A percentile compares a stretch with the other conserved stretches of the same genome.
These are phyloP conservation scores for Geranium rotundifolium DNA, from an alignment of 345 rosid species.

Conservation along the genomic window DNA sequence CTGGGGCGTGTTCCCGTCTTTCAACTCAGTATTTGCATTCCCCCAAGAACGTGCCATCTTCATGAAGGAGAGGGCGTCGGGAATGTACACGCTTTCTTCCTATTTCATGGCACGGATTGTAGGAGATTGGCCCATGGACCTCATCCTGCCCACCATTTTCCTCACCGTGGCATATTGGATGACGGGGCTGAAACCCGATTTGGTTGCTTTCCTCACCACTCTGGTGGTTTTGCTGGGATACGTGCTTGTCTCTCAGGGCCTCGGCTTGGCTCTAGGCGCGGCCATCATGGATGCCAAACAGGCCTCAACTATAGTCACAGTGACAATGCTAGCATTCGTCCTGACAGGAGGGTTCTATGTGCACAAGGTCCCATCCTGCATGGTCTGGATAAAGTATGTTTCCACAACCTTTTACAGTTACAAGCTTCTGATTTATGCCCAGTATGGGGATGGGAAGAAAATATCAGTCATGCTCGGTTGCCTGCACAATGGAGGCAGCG, in stretches of 20 bases:
- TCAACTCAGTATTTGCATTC: constrained; percentile 69
- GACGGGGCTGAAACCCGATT: constrained; percentile 56
- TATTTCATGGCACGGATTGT: constrained; percentile 82
- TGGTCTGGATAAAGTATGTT: constrained; percentile 73
- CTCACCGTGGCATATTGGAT: constrained; percentile 67
- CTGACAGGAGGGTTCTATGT: constrained; percentile 82
- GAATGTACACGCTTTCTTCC: constrained; percentile 82
- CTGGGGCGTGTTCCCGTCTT: constrained; percentile 94
- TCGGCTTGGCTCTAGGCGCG: constrained; percentile 77
- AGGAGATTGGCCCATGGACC: constrained; percentile 87
- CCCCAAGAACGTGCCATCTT: constrained; percentile 86
- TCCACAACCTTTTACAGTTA: constrained; percentile 71
- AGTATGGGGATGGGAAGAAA: constrained; percentile 46
- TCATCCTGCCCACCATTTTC: constrained; percentile 68
- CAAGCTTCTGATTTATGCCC: constrained; percentile 45
- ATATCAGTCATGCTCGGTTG: constrained; percentile 46
- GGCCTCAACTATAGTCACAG: constrained; percentile 74
- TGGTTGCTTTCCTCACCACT: constrained; percentile 38
- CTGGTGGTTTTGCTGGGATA: constrained; percentile 53
- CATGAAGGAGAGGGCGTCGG: constrained; percentile 63
- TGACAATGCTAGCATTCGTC: constrained; percentile 79
- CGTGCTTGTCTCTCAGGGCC: constrained; percentile 81
- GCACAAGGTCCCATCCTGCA: constrained; percentile 56
- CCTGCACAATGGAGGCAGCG: constrained; percentile 2
- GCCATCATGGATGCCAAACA: constrained; percentile 85